phyloP scores from a whole-genome alignment of 306 rosid genomes.

The Dalbergia cultrata region DNA sequence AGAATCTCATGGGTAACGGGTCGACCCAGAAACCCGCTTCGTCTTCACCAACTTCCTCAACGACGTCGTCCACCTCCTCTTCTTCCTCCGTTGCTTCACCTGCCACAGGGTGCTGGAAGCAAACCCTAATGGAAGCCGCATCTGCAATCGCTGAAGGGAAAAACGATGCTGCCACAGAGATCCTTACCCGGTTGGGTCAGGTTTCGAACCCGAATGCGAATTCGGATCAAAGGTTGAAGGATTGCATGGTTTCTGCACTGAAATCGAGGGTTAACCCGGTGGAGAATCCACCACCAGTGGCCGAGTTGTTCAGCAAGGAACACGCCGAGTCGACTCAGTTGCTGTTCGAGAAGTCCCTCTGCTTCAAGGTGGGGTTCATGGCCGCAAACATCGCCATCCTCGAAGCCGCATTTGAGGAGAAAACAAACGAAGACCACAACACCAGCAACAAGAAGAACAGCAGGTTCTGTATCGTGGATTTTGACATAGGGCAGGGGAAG shows the following conservation, averaged over 20 bases:
- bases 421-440: constrained; percentile 12
- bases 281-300: constrained; percentile 59
- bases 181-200: constrained; percentile 60
- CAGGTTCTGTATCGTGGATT: constrained; percentile 79
- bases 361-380: constrained; percentile 67
- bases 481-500: constrained; percentile 77
- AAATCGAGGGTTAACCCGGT: constrained; percentile 61
- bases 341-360: constrained; percentile 63
- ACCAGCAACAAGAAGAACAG: background rate
- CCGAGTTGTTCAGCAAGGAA: constrained; percentile 61
- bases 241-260: constrained; percentile 68
- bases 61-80: constrained; percentile 64
- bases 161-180: constrained; percentile 64
- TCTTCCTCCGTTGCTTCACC: constrained; percentile 75
- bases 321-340: constrained; percentile 78
- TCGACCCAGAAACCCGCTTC: constrained; percentile 61
- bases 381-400: constrained; percentile 84
- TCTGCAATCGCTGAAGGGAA: constrained; percentile 82
- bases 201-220: constrained; percentile 43
- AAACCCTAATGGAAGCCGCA: constrained; percentile 77
- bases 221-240: constrained; percentile 62
- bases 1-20: constrained; percentile 59
- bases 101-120: constrained; percentile 60
- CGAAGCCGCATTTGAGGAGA: constrained; percentile 73
- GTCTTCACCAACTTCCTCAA: constrained; percentile 77